phyloP scores from a whole-genome alignment of 176 grass and related monocot species.

The Oryza rufipogon region DNA sequence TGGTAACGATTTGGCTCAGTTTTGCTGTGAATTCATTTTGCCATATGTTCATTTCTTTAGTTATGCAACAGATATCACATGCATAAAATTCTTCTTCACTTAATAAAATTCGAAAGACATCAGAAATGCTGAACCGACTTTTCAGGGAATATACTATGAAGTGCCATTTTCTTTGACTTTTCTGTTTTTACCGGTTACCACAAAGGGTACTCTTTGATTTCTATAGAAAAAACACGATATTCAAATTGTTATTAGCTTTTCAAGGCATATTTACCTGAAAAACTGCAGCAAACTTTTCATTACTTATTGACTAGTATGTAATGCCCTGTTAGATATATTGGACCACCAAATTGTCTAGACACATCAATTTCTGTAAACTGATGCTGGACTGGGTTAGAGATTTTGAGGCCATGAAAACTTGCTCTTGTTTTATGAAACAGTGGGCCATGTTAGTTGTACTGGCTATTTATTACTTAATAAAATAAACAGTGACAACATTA shows the following conservation, averaged over 20 bases:
- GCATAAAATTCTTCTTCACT: not conserved
- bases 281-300: not conserved
- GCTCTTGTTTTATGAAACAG: not conserved
- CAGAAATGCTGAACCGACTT: not conserved
- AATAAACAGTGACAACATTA: not conserved
- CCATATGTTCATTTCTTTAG: not conserved
- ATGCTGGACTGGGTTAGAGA: not conserved
- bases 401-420: not conserved
- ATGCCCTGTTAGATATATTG: not conserved
- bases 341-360: not conserved
- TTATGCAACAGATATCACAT: not conserved
- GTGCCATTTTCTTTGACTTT: not conserved
- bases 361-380: not conserved
- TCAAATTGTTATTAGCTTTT: not conserved
- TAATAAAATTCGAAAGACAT: not conserved
- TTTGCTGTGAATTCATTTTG: not conserved
- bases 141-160: not conserved
- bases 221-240: not conserved
- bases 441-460: not conserved
- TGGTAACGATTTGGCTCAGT: not conserved
- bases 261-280: not conserved
- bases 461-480: not conserved
- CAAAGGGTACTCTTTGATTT: not conserved
- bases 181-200: not conserved
- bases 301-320: not conserved